Base-by-base conservation (phyloP, 2,329 filamentous ascomycete species). In the Cadophora malorum region DNA sequence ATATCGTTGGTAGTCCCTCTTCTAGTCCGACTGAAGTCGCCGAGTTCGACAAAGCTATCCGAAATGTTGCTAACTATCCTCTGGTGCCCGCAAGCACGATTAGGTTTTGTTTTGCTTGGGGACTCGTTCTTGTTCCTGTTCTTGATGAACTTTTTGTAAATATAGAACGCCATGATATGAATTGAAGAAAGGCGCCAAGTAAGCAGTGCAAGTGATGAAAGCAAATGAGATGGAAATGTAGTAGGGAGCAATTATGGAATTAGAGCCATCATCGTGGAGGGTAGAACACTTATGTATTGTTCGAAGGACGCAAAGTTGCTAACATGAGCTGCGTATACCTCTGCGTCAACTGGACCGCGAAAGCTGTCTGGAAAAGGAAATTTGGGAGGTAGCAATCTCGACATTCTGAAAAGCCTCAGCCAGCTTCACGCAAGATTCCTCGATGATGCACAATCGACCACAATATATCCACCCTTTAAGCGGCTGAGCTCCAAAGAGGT, bases 141-240 rank as follows among this genome's bases (percentile, higher is more conserved):
- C 64, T 67, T 67, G 55, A 70, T 53, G 33, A 71, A 70, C 45
- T 69, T 70, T 45, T 67, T 67, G 58, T 70, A 71, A 10, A 71
- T 49, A 23, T 63, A 67, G 23, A 65, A 67, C 4, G 67, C 67
- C 65, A 71, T 69, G 1, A n/a, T 67, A 12, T 19, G n/a, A 12
- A 21, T 7, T 45, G 14, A 9, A 16, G 3, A 25, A 41, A 16
- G 14, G 12, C 45, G 38, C 3, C 21, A 45, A 21, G 9, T 45
- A 25, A 59, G 19, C 6, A 45, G 14, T 33, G 35, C 56, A 59
- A 21, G 1, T 55, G 25, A 33, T 28, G 23, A 55, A 19, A 55
- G 1, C 3, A 33, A 6, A 10, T 53, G 23, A 1, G 12, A 53
- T 12, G 12, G 52, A 33, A 55, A 59, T 5, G 21, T 9, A 28